A percentile compares a stretch with the other conserved stretches of the same genome.
Conservation (phyloP, 2,329 filamentous ascomycete species). For the Exophiala xenobiotica region DNA sequence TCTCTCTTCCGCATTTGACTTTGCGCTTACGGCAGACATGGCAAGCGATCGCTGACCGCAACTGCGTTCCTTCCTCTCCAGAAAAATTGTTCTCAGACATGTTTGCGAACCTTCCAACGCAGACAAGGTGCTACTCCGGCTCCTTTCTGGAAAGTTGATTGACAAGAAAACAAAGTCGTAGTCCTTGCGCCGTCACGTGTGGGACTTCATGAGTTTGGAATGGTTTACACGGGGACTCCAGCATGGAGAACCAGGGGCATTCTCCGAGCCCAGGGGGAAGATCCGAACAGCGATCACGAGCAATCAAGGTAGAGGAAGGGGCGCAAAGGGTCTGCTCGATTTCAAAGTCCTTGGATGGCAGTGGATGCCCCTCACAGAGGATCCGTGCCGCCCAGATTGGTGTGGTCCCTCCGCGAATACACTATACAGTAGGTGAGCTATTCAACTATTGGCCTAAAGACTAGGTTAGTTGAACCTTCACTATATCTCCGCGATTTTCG, state of each 20-base stretch:
- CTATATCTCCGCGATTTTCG: too few species aligned
- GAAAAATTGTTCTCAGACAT: background rate
- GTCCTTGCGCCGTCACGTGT: background rate
- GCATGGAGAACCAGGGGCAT: background rate
- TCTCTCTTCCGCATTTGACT: constrained; percentile 17
- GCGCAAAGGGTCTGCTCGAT: background rate
- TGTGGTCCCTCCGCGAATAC: too few species aligned
- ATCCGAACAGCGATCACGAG: background rate
- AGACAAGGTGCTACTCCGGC: background rate
- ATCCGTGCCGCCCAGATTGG: too few species aligned
- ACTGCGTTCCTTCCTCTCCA: background rate
- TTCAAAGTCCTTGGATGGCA: too few species aligned
- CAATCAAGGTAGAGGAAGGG: background rate
- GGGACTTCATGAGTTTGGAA: background rate
- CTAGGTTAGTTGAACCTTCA: too few species aligned
- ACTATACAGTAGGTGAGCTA: too few species aligned
- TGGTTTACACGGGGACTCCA: background rate
- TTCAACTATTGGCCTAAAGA: too few species aligned
- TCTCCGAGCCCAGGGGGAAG: too few species aligned
- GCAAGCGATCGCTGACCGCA: constrained; percentile 1
- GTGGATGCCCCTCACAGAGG: too few species aligned
- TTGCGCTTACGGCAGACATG: constrained; percentile 19
- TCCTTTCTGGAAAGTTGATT: too few species aligned
- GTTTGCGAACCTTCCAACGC: background rate
- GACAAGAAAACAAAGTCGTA: background rate